Evolutionary conservation across 2,329 filamentous ascomycete species (phyloP).

Genomic region (Tolypocladium album): DNA sequence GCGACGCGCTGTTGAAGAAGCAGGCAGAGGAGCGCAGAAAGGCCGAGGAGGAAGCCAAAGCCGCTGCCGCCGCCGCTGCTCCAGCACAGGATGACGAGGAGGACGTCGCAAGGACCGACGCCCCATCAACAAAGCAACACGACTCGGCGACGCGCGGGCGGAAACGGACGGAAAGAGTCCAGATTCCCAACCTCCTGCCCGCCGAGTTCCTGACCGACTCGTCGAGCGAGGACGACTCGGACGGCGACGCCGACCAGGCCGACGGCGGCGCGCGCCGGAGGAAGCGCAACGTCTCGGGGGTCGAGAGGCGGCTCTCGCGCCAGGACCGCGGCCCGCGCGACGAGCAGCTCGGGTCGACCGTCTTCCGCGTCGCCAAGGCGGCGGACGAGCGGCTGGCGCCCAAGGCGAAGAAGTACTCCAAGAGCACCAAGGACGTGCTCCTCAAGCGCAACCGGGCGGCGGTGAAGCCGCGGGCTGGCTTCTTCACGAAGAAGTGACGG

Average conservation of each 20-base stretch:
- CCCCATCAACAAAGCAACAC: not conserved
- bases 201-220: constrained; percentile 43
- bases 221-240: constrained; percentile 28
- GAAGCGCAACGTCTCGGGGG: constrained; percentile 32
- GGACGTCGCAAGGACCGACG: constrained; percentile 2
- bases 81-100: constrained; percentile 8
- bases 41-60: constrained; percentile 13
- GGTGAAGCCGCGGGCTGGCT: constrained; percentile 26
- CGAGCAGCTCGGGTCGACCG: constrained; percentile 38
- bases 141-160: constrained; percentile 1
- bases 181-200: constrained; percentile 36
- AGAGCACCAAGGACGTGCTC: constrained; percentile 31
- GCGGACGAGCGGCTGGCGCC: constrained; percentile 38
- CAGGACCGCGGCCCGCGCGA: constrained; percentile 32
- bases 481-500: constrained; percentile 22
- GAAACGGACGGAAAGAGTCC: constrained; percentile 21
- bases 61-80: constrained; percentile 10
- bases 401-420: constrained; percentile 30
- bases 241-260: constrained; percentile 4
- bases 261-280: constrained; percentile 18
- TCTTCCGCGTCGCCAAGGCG: constrained; percentile 38
- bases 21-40: constrained; percentile 41
- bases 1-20: constrained; percentile 41
- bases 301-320: constrained; percentile 25
- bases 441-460: constrained; percentile 32